Percentiles rank a stretch among this genome's conserved stretches.
These are phyloP conservation scores for Dendryphion nanum DNA, from an alignment of 2,329 filamentous ascomycete genomes.

Conservation along the genomic window DNA sequence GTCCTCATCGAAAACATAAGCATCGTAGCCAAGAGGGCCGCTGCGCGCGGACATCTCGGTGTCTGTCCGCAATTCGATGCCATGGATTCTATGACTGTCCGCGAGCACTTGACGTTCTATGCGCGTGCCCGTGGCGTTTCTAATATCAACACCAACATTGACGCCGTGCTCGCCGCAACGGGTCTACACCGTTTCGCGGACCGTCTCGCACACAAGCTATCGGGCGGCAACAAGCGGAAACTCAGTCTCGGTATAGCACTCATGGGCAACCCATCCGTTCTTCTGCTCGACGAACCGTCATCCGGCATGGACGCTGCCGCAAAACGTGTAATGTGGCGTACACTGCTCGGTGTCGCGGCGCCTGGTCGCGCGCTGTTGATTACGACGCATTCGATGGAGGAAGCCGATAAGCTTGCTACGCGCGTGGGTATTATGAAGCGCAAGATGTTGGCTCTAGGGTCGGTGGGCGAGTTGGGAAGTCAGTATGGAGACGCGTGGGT, in stretches of 20 bases:
- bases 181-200: conserved; percentile 69
- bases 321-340: conserved; percentile 92
- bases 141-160: conserved; percentile 74
- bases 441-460: conserved; percentile 82
- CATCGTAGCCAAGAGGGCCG: conserved; percentile 68
- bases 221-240: conserved; percentile 93
- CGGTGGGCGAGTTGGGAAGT: conserved; percentile 67
- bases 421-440: conserved; percentile 83
- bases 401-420: conserved; percentile 83
- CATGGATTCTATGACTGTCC: conserved; percentile 85
- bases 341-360: conserved; percentile 67
- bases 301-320: conserved; percentile 87
- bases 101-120: conserved; percentile 85
- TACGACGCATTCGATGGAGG: conserved; percentile 94
- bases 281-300: conserved; percentile 85
- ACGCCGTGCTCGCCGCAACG: conserved; percentile 75
- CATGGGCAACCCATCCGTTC: conserved; percentile 85
- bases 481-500: conserved; percentile 77
- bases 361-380: conserved; percentile 78
- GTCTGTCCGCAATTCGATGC: conserved; percentile 79
- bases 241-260: conserved; percentile 83
- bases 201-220: conserved; percentile 76
- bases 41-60: conserved; percentile 75
- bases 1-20: conserved; percentile 77
- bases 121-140: conserved; percentile 77